These are phyloP conservation scores for Phanerochaete sordida DNA, from an alignment of 768 basidiomycete genomes.

Conservation along the genomic window DNA sequence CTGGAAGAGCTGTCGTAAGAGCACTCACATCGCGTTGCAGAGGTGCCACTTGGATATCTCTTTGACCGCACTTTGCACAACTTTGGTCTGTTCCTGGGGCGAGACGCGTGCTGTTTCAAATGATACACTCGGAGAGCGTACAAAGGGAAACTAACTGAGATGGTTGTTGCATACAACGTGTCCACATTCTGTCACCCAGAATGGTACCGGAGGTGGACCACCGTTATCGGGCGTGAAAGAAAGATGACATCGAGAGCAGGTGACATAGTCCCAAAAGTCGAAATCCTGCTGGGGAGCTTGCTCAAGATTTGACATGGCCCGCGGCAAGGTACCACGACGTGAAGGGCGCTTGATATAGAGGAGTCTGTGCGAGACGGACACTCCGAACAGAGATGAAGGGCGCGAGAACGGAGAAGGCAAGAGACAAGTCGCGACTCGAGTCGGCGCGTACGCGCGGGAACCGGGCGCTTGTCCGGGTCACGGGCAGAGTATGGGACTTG, in stretches of 20 bases:
- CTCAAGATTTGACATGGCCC: conserved; percentile 4
- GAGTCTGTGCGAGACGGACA: too few species aligned
- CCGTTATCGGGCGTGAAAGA: conserved; percentile 52
- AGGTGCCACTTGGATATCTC: conserved; percentile 64
- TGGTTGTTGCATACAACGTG: conserved; percentile 85
- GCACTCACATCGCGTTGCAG: conserved; percentile 66
- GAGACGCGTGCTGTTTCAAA: not conserved
- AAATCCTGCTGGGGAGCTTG: conserved; percentile 26
- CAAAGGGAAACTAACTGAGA: conserved; percentile 51
- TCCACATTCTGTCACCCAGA: conserved; percentile 88
- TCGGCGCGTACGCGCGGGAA: too few species aligned
- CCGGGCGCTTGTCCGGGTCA: too few species aligned
- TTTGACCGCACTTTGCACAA: conserved; percentile 65
- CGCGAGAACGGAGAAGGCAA: too few species aligned
- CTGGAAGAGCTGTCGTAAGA: not conserved
- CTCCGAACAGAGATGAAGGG: too few species aligned
- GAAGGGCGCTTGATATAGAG: too few species aligned
- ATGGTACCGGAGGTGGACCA: conserved; percentile 58
- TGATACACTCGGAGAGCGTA: not conserved
- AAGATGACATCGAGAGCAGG: conserved; percentile 67
- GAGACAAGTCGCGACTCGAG: too few species aligned
- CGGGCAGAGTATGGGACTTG: too few species aligned
- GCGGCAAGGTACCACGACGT: too few species aligned
- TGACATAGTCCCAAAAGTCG: conserved; percentile 81
- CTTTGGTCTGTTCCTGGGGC: conserved; percentile 68